A percentile compares a stretch with the other conserved stretches of the same genome.
These are phyloP conservation scores for Fusarium stilboides DNA, from an alignment of 2,329 filamentous ascomycete genomes.

Conservation along the genomic window DNA sequence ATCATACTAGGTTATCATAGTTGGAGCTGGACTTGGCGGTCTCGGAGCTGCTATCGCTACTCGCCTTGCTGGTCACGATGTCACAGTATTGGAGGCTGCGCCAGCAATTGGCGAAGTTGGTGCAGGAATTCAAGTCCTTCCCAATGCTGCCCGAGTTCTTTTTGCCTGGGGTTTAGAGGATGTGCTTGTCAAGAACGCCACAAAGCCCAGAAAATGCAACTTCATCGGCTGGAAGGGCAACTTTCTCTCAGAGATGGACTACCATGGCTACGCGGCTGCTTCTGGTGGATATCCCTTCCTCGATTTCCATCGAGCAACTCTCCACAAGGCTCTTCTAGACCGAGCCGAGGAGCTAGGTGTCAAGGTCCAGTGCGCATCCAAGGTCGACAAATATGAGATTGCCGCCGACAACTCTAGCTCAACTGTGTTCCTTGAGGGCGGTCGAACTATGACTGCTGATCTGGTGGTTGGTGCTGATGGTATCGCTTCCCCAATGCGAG, in stretches of 20 bases:
- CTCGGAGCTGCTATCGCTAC: constrained; percentile 47
- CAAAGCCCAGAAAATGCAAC: constrained; percentile 46
- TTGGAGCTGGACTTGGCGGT: constrained; percentile 49
- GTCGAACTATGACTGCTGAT: not conserved
- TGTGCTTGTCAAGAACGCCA: constrained; percentile 35
- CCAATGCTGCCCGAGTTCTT: constrained; percentile 45
- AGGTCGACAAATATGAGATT: constrained; percentile 9
- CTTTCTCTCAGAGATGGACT: constrained; percentile 45
- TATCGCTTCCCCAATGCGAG: constrained; percentile 9
- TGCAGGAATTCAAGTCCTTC: constrained; percentile 48
- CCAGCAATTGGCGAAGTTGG: constrained; percentile 48
- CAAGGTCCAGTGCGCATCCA: constrained; percentile 3
- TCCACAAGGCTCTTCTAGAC: not conserved
- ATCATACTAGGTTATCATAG: constrained; percentile 32
- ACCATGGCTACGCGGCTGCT: constrained; percentile 41
- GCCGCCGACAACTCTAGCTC: not conserved
- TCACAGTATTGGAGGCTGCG: constrained; percentile 47
- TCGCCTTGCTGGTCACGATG: constrained; percentile 46
- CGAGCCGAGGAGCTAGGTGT: constrained; percentile 1
- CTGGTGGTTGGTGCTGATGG: constrained; percentile 12
- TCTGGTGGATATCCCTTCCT: constrained; percentile 57
- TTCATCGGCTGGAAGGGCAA: constrained; percentile 50
- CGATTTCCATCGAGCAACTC: constrained; percentile 57
- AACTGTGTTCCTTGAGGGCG: constrained; percentile 1
- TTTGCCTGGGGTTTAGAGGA: constrained; percentile 46